These are phyloP conservation scores for Pseudocercospora eumusae DNA, from an alignment of 2,329 filamentous ascomycete species.

Conservation along the genomic window DNA sequence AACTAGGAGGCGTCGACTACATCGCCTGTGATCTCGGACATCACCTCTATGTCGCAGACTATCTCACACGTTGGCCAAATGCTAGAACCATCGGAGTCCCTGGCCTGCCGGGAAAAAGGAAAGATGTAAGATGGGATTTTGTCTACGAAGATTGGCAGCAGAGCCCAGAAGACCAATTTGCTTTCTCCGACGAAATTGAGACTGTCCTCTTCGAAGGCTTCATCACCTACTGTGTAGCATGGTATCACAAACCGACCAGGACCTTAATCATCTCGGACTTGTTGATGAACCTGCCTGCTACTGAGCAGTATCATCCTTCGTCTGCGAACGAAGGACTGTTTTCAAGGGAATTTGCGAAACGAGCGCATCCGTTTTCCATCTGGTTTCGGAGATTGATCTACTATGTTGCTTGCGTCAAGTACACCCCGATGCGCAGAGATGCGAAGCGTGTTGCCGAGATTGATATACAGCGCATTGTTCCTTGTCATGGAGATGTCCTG, in stretches of 20 bases:
- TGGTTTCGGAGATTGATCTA: constrained; percentile 23
- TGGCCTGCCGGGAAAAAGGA: constrained; percentile 17
- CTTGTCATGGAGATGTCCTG: constrained; percentile 24
- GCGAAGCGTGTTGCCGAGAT: constrained; percentile 20
- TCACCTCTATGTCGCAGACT: constrained; percentile 21
- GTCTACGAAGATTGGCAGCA: constrained; percentile 13
- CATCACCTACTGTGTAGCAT: constrained; percentile 24
- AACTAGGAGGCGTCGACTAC: constrained; percentile 21
- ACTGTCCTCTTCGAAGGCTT: constrained; percentile 24
- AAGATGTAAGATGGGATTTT: constrained; percentile 22
- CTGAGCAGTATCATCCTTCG: constrained; percentile 14
- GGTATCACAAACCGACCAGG: constrained; percentile 24
- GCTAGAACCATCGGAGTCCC: constrained; percentile 23
- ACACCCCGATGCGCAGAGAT: constrained; percentile 18
- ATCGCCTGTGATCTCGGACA: constrained; percentile 26
- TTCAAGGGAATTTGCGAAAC: constrained; percentile 15
- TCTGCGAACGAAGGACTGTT: constrained; percentile 13
- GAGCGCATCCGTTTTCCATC: constrained; percentile 16
- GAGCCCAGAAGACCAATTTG: constrained; percentile 11
- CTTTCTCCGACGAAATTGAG: constrained; percentile 17
- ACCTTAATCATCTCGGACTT: constrained; percentile 21
- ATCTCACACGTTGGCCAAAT: constrained; percentile 18
- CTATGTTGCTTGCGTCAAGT: constrained; percentile 22
- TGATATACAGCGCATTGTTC: constrained; percentile 18
- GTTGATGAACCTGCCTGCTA: constrained; percentile 22